Percentiles rank a stretch among this genome's conserved stretches.
Conservation (phyloP, 2,329 filamentous ascomycete species). For the Penicillium rolfsii region DNA sequence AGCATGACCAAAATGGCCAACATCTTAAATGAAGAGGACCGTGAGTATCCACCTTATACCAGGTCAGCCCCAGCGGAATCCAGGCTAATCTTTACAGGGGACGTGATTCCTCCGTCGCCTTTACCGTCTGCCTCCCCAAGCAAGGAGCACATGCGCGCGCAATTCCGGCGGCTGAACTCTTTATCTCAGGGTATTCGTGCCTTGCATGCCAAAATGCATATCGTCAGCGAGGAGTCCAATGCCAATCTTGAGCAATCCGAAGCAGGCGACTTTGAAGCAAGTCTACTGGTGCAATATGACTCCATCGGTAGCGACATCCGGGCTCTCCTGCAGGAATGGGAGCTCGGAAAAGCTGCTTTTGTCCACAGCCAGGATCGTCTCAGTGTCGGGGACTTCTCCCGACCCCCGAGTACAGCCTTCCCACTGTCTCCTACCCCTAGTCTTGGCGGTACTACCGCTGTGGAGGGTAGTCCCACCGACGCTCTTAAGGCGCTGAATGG, state of each 20-base stretch:
- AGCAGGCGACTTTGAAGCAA: constrained; percentile 71
- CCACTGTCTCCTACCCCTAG: constrained; percentile 53
- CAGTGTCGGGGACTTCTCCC: constrained; percentile 64
- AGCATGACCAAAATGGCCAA: constrained; percentile 68
- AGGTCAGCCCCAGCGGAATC: background rate
- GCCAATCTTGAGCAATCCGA: constrained; percentile 73
- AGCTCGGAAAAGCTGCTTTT: constrained; percentile 80
- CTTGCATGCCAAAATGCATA: constrained; percentile 90
- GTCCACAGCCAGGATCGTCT: constrained; percentile 80
- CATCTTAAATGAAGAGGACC: constrained; percentile 78
- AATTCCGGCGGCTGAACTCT: constrained; percentile 84
- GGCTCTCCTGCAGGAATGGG: constrained; percentile 80
- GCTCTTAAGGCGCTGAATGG: constrained; percentile 80
- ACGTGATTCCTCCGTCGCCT: constrained; percentile 55
- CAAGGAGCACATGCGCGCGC: constrained; percentile 82
- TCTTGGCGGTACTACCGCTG: constrained; percentile 50
- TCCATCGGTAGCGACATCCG: constrained; percentile 88
- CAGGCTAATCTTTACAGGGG: constrained; percentile 33
- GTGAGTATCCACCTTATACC: constrained; percentile 52
- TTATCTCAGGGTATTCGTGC: constrained; percentile 88
- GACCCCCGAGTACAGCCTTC: constrained; percentile 52
- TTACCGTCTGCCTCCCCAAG: constrained; percentile 70
- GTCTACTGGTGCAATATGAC: constrained; percentile 87
- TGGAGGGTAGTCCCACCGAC: constrained; percentile 64
- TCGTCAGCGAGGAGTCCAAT: constrained; percentile 87